Percentiles rank a stretch among this genome's conserved stretches.
phyloP scores from a whole-genome alignment of 148 eudicot genomes.

The Cornus suecica region DNA sequence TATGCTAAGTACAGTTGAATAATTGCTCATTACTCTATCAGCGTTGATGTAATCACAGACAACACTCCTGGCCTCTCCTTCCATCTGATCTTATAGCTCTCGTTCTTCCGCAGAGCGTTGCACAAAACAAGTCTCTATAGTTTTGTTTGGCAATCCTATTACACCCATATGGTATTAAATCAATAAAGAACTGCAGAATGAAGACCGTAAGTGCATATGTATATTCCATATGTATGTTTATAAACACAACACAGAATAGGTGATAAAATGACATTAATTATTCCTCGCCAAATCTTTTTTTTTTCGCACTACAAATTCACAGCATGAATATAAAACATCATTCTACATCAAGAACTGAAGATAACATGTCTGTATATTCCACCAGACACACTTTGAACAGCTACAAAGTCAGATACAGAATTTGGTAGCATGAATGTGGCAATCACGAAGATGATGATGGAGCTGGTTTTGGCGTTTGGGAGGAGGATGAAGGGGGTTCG shows the following conservation, averaged over 20 bases:
- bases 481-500: constrained; percentile 37
- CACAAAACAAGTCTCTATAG: constrained; percentile 56
- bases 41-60: constrained; percentile 48
- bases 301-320: background rate
- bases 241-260: background rate
- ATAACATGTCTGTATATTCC: background rate
- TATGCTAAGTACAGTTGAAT: constrained; percentile 66
- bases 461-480: constrained; percentile 17
- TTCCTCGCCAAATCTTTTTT: background rate
- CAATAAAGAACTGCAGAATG: background rate
- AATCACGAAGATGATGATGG: too few species aligned
- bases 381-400: background rate
- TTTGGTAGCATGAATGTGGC: too few species aligned
- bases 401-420: too few species aligned
- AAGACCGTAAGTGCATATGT: too few species aligned
- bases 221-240: background rate
- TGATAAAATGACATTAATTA: background rate
- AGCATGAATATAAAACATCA: too few species aligned
- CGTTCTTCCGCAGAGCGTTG: constrained; percentile 79
- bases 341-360: background rate
- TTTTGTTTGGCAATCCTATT: constrained; percentile 65
- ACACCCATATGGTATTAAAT: constrained; percentile 16
- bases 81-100: constrained; percentile 81
- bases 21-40: constrained; percentile 57
- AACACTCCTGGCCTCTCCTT: constrained; percentile 71